A percentile compares a stretch with the other conserved stretches of the same genome.
Evolutionary conservation across 2,329 filamentous ascomycete genomes (phyloP).

Genomic region (Xylaria sp.): DNA sequence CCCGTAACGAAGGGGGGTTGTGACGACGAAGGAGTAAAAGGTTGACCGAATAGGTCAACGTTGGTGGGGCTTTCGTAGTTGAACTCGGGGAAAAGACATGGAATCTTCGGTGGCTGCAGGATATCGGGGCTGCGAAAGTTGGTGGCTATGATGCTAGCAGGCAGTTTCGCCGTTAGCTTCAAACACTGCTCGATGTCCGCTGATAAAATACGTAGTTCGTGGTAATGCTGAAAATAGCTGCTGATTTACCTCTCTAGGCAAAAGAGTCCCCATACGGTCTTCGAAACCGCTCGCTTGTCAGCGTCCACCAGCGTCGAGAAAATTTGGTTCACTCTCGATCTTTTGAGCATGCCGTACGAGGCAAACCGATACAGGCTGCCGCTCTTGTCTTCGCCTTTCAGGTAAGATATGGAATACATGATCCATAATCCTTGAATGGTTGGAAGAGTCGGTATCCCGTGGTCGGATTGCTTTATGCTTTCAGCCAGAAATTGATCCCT

Average conservation of each 20-base stretch:
- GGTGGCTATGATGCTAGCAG: slow-evolving; percentile 16
- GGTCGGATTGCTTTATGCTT: slow-evolving; percentile 15
- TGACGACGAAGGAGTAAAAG: slow-evolving; percentile 12
- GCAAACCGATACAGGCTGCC: slow-evolving; percentile 33
- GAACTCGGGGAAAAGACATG: slow-evolving; percentile 30
- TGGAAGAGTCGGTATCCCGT: slow-evolving; percentile 21
- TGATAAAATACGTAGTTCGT: neutral
- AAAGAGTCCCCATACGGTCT: slow-evolving; percentile 29
- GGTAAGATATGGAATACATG: slow-evolving; percentile 26
- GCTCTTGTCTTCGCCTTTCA: slow-evolving; percentile 28
- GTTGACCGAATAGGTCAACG: slow-evolving; percentile 23
- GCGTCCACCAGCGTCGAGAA: slow-evolving; percentile 19
- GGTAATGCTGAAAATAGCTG: neutral
- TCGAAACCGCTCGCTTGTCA: slow-evolving; percentile 27
- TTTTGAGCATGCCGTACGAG: slow-evolving; percentile 32
- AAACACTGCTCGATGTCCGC: neutral
- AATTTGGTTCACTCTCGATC: slow-evolving; percentile 4
- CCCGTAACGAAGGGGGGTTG: slow-evolving; percentile 26
- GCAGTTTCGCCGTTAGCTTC: slow-evolving; percentile 11
- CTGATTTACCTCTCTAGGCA: slow-evolving; percentile 34
- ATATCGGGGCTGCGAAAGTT: slow-evolving; percentile 14
- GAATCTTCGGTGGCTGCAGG: slow-evolving; percentile 14
- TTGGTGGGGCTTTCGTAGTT: neutral
- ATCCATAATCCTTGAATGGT: slow-evolving; percentile 35
- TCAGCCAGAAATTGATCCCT: slow-evolving; percentile 27